Percentiles rank a stretch among this genome's conserved stretches.
Evolutionary conservation across 495 filamentous ascomycete genomes (phyloP).

Genomic region (Penicillium robsamsonii): DNA sequence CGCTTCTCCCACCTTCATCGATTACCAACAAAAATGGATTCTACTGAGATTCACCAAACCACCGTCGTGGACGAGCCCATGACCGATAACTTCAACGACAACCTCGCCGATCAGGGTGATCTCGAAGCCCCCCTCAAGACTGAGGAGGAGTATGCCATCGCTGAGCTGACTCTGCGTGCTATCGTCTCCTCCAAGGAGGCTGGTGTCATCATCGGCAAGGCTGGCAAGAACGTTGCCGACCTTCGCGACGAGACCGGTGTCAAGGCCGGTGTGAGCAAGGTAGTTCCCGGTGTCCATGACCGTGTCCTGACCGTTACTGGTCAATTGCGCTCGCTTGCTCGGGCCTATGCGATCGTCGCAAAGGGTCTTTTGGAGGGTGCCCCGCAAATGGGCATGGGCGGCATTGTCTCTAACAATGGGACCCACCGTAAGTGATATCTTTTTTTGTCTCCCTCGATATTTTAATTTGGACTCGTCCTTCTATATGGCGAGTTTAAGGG

Average conservation of each 20-base stretch:
- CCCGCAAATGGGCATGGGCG: conserved; percentile 92
- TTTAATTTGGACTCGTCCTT: neutral
- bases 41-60: conserved; percentile 48
- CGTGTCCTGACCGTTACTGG: conserved; percentile 94
- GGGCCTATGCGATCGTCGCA: conserved; percentile 90
- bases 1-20: conserved; percentile 5
- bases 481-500: neutral
- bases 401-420: conserved; percentile 75
- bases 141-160: conserved; percentile 91
- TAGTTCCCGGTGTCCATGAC: conserved; percentile 94
- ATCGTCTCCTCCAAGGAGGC: conserved; percentile 99
- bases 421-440: conserved; percentile 78
- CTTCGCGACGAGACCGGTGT: conserved; percentile 96
- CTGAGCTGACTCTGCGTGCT: conserved; percentile 87
- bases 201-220: conserved; percentile 97
- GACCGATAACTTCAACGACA: conserved; percentile 48
- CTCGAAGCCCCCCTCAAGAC: conserved; percentile 74
- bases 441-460: neutral
- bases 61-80: conserved; percentile 44
- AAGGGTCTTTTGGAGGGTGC: conserved; percentile 89
- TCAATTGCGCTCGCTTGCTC: conserved; percentile 76
- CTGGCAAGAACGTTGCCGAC: conserved; percentile 96
- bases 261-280: conserved; percentile 97
- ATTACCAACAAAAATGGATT: conserved; percentile 40
- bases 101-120: conserved; percentile 56